Conservation (phyloP, 2,329 filamentous ascomycete genomes). For the Ceratocystis ficicola region DNA sequence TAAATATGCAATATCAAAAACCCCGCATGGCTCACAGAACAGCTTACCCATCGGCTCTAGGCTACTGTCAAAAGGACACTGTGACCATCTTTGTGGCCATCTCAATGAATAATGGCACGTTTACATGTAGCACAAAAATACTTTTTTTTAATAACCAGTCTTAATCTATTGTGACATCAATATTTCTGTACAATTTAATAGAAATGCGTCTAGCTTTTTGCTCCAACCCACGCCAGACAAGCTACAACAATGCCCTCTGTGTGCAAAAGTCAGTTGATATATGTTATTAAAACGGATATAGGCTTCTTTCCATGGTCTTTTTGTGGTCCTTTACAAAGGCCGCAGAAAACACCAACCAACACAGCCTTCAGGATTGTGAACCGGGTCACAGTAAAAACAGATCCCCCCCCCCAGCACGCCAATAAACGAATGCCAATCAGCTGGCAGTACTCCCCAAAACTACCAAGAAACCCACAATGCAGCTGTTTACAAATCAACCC, state of each 20-base stretch:
- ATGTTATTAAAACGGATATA: no score
- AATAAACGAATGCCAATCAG: no score
- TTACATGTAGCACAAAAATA: neutral
- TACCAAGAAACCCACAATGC: neutral
- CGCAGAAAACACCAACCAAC: no score
- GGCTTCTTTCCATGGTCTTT: no score
- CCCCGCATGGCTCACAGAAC: neutral
- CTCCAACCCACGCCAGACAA: neutral
- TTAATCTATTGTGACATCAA: neutral
- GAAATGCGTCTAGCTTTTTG: neutral
- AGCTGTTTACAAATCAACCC: constrained; percentile 35
- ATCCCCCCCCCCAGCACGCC: no score
- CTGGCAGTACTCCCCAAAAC: no score
- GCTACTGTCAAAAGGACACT: neutral
- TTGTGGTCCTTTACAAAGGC: no score
- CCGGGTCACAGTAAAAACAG: no score
- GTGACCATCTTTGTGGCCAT: neutral
- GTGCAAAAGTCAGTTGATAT: neutral
- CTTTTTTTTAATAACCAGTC: neutral
- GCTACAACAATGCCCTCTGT: no score
- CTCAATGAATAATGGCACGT: neutral
- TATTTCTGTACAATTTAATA: neutral
- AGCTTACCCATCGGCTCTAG: neutral
- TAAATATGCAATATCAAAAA: neutral
- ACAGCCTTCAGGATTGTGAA: no score